A percentile compares a stretch with the other conserved stretches of the same genome.
These are phyloP conservation scores for Flaveria ramosissima DNA, from an alignment of 129 eudicot species.

Conservation along the genomic window DNA sequence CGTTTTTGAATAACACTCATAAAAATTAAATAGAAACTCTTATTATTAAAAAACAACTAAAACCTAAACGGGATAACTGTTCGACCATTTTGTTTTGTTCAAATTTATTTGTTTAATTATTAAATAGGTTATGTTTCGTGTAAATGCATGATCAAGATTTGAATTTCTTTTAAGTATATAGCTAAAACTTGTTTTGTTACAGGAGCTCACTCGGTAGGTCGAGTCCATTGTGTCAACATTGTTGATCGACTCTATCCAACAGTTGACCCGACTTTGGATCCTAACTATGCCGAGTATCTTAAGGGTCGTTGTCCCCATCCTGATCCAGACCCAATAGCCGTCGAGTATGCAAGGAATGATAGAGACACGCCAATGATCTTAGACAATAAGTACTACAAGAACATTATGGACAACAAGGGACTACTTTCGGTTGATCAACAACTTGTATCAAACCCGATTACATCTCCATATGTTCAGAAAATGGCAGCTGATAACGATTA, in stretches of 20 bases:
- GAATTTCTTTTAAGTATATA: too few relatives aligned
- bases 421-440: constrained; percentile 61
- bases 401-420: constrained; percentile 61
- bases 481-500: constrained; percentile 75
- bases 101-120: too few relatives aligned
- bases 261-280: constrained; percentile 71
- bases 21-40: too few relatives aligned
- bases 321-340: constrained; percentile 58
- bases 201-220: constrained; percentile 95
- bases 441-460: constrained; percentile 55
- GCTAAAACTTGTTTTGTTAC: background rate
- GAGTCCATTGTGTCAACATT: constrained; percentile 72
- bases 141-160: background rate
- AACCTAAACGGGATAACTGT: too few relatives aligned
- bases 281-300: constrained; percentile 60
- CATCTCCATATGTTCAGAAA: constrained; percentile 62
- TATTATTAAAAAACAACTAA: too few relatives aligned
- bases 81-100: too few relatives aligned
- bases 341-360: constrained; percentile 68
- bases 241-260: constrained; percentile 77
- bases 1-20: too few relatives aligned
- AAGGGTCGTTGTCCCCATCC: constrained; percentile 73
- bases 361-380: constrained; percentile 67
- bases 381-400: constrained; percentile 84
- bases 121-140: too few relatives aligned